Base-by-base conservation (phyloP, 2,329 filamentous ascomycete species). In the Curvularia sp. region DNA sequence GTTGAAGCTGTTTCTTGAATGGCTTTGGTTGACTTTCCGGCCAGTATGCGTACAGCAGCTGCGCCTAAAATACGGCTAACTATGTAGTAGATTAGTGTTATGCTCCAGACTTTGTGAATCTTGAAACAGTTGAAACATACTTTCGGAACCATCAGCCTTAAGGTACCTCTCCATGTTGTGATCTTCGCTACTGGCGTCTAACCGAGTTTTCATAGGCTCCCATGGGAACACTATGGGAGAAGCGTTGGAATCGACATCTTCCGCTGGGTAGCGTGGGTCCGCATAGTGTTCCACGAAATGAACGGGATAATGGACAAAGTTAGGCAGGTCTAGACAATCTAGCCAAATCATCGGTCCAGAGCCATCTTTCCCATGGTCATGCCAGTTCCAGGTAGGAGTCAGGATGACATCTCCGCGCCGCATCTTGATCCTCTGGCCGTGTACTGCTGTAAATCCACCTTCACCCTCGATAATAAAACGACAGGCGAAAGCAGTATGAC, bases 381-480 rank as follows among this genome's bases (percentile, higher is more conserved):
- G 65, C 79, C 83, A 87, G 66, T 85, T 82, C 85, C 85, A 87
- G 0, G 79, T 82, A 0, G 84, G 85, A 0, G 85, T 87, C 0
- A 86, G 71, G 15, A 87, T 83, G 1, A 87, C 82, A 62, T 87
- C 85, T 7, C 84, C 84, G 1, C 80, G 77, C 18, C 77, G 66
- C 69, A 87, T 83, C 1, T 76, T 71, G 62, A 87, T 83, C 53
- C 83, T 80, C 42, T 78, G 73, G 5, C 85, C 84, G 50, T 85
- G 82, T 0, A 87, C 82, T 0, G 85, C 84, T 0, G 85, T 87
- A 65, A 86, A 87, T 1, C 85, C 84, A 2, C 80, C 81, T 10
- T 79, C 72, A 1, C 84, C 84, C 53, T 86, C 84, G 22, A 87
- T 84, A 58, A 87, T 84, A 71, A 86, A 86, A 4, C 85, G 80